phyloP scores from a whole-genome alignment of 2,329 filamentous ascomycete species.

The Diaporthe vaccinii region DNA sequence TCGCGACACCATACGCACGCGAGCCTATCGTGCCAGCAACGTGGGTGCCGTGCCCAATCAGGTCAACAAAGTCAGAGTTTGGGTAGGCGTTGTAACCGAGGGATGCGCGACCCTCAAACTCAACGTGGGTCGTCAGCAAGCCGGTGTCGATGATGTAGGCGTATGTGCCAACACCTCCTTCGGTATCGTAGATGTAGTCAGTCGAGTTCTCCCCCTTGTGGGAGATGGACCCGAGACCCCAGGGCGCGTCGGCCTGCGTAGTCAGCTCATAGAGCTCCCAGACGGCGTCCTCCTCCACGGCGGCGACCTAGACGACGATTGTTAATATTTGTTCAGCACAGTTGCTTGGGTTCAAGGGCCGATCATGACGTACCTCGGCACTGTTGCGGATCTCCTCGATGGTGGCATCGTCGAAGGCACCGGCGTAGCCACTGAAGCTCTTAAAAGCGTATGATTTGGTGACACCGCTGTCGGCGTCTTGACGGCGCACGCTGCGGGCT shows the following conservation, averaged over 20 bases:
- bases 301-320: slow-evolving; percentile 11
- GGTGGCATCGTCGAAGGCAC: slow-evolving; percentile 73
- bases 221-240: slow-evolving; percentile 49
- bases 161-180: slow-evolving; percentile 47
- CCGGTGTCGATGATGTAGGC: slow-evolving; percentile 62
- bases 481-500: slow-evolving; percentile 21
- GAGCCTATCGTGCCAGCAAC: slow-evolving; percentile 50
- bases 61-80: slow-evolving; percentile 44
- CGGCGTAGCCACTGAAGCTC: slow-evolving; percentile 34
- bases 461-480: slow-evolving; percentile 19
- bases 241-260: slow-evolving; percentile 39
- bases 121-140: slow-evolving; percentile 53
- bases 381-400: slow-evolving; percentile 89
- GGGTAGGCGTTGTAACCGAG: slow-evolving; percentile 48
- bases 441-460: slow-evolving; percentile 33
- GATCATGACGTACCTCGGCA: not conserved
- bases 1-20: slow-evolving; percentile 50
- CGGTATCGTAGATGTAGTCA: slow-evolving; percentile 46
- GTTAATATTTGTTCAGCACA: not conserved
- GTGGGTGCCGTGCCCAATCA: slow-evolving; percentile 50
- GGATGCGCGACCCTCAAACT: slow-evolving; percentile 49
- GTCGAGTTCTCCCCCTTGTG: slow-evolving; percentile 41
- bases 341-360: fast-evolving
- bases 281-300: slow-evolving; percentile 34
- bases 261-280: slow-evolving; percentile 34